A percentile compares a stretch with the other conserved stretches of the same genome.
These are phyloP conservation scores for Fraxinus velutina DNA, from an alignment of 305 asterid genomes.

Conservation along the genomic window DNA sequence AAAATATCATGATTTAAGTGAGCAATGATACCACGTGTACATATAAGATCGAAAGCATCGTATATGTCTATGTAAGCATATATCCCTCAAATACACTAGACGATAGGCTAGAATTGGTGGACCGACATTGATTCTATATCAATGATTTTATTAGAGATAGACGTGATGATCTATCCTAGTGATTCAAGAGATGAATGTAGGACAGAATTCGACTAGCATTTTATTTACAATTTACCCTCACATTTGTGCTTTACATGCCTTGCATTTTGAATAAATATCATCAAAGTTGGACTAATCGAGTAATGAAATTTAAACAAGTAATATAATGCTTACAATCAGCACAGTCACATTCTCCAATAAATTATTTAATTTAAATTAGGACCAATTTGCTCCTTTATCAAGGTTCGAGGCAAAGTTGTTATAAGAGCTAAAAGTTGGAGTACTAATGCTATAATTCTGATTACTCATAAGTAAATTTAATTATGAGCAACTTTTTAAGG, in stretches of 20 bases:
- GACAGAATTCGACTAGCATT: background rate
- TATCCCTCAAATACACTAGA: background rate
- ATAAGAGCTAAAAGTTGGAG: background rate
- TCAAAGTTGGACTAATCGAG: background rate
- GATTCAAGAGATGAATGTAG: background rate
- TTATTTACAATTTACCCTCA: background rate
- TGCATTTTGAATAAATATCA: background rate
- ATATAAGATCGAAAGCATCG: background rate
- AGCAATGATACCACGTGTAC: background rate
- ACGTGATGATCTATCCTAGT: background rate
- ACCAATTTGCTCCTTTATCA: background rate
- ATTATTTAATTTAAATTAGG: background rate
- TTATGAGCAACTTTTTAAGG: background rate
- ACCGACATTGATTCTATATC: background rate
- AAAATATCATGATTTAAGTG: background rate
- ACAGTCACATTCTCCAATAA: background rate
- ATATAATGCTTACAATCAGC: background rate
- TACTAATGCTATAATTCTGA: background rate
- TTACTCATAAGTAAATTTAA: background rate
- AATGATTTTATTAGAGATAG: background rate
- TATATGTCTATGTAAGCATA: no score
- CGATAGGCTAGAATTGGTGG: background rate
- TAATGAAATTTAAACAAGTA: background rate
- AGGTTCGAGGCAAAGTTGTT: background rate
- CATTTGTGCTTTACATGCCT: background rate